Evolutionary conservation across 1,284 basidiomycete genomes (phyloP), one percentile per base, ranked within the genome.

Genomic region (Leccinum colubrinum): DNA sequence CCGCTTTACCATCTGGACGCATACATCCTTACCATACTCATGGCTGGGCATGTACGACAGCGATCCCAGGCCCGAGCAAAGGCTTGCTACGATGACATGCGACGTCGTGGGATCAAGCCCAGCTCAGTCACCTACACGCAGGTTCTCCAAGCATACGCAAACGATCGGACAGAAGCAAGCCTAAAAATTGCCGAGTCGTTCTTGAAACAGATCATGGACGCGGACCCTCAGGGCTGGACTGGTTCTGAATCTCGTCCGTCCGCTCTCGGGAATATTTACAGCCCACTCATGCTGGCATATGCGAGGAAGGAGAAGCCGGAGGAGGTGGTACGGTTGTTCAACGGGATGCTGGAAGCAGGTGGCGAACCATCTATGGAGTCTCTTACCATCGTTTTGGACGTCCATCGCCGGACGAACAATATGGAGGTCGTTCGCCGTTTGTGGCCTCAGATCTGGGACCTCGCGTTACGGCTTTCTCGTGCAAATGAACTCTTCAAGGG

Each of bases 1-100:
- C 73, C 75, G n/a, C 72, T 79, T 43, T 62, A 84, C 27, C 70
- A 78, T 53, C 71, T 86, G 61, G 85, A 83, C 63, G 77, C 80
- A 48, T 90, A 88, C 70, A 80, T 90, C 56, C 84, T 94, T 65
- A 94, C 94, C n/a, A 90, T 94, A 72, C 78, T 98, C 67, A 90
- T 98, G 78, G 82, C 86, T 17, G 93, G 89, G 1, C 90, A 89
- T 71, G 78, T 97, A 53, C 86, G 87, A 17, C 66, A 71, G 0
- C 83, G 86, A 1, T 77, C 91, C 51, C 79, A 80, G 57, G 68
- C 72, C 3, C 79, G 78, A 55, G 95, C 95, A 1, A 86, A 83
- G 73, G 80, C 76, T 2, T 81, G 93, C 25, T 91, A 93, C 69
- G 85, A 91, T 52, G 84, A 90, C 60, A 96, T 98, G 89, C 74